Conservation (phyloP, 176 grass and related monocot genomes). For the Oryza meridionalis region DNA sequence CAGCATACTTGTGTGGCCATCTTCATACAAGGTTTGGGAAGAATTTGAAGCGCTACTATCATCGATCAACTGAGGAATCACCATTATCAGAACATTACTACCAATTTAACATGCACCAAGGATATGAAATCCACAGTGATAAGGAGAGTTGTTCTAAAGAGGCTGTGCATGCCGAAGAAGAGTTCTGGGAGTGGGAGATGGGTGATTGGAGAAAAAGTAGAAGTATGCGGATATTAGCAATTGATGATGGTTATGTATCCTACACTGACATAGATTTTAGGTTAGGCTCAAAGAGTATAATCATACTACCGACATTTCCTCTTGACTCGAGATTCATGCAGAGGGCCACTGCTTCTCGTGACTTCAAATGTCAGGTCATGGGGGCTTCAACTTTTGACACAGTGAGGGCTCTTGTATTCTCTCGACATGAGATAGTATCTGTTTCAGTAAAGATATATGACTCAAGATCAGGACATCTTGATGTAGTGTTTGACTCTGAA, state of each 20-base stretch:
- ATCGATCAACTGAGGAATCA: constrained; percentile 43
- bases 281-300: constrained; percentile 80
- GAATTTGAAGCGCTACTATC: constrained; percentile 90
- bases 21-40: constrained; percentile 90
- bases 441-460: constrained; percentile 89
- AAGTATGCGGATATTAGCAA: constrained; percentile 81
- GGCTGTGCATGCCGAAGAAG: constrained; percentile 47
- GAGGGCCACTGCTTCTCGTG: constrained; percentile 58
- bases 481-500: constrained; percentile 66
- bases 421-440: constrained; percentile 69
- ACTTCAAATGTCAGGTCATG: constrained; percentile 63
- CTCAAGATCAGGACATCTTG: constrained; percentile 63
- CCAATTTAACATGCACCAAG: constrained; percentile 84
- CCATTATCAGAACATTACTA: constrained; percentile 57
- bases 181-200: constrained; percentile 99
- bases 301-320: constrained; percentile 90
- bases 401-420: constrained; percentile 89
- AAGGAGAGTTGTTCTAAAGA: constrained; percentile 67
- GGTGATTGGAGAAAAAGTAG: constrained; percentile 89
- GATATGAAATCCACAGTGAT: constrained; percentile 21
- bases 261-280: constrained; percentile 93
- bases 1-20: constrained; percentile 89
- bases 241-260: constrained; percentile 89
- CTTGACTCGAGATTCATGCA: constrained; percentile 97
- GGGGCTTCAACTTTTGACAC: constrained; percentile 65